phyloP scores from a whole-genome alignment of 305 asterid genomes.

The Caryopteris hybrid region DNA sequence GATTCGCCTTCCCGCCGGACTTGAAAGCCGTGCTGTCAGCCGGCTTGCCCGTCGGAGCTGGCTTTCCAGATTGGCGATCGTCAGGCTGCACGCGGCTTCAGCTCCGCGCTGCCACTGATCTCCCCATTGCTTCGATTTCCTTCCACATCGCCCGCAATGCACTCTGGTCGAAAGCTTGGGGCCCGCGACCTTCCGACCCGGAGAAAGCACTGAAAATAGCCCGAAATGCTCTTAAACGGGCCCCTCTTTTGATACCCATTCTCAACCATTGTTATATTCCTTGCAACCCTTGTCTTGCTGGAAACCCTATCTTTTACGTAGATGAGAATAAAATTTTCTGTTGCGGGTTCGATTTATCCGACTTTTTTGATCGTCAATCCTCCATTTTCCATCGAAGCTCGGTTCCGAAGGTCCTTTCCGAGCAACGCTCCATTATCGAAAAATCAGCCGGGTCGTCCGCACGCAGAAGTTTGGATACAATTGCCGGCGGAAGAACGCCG shows the following conservation, averaged over 20 bases:
- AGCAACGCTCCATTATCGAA: slow-evolving; percentile 37
- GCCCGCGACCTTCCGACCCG: slow-evolving; percentile 62
- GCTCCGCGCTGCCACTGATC: slow-evolving; percentile 68
- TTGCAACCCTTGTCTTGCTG: slow-evolving; percentile 77
- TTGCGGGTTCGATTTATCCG: slow-evolving; percentile 76
- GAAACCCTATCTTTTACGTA: slow-evolving; percentile 79
- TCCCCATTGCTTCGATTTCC: slow-evolving; percentile 73
- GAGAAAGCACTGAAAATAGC: slow-evolving; percentile 75
- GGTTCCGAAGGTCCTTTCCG: slow-evolving; percentile 24
- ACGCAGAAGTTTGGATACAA: slow-evolving; percentile 41
- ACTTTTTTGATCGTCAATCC: slow-evolving; percentile 74
- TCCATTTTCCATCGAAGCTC: slow-evolving; percentile 30
- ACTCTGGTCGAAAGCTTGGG: slow-evolving; percentile 86
- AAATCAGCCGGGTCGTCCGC: slow-evolving; percentile 36
- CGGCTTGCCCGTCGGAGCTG: slow-evolving; percentile 72
- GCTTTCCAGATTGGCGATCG: slow-evolving; percentile 88
- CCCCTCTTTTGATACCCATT: slow-evolving; percentile 72
- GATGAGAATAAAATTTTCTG: slow-evolving; percentile 71
- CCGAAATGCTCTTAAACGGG: slow-evolving; percentile 68
- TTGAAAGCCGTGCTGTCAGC: slow-evolving; percentile 69
- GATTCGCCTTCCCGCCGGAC: slow-evolving; percentile 85
- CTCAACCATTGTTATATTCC: slow-evolving; percentile 86
- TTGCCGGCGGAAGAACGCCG: slow-evolving; percentile 42
- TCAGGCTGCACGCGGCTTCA: slow-evolving; percentile 62
- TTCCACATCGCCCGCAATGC: slow-evolving; percentile 73